Conservation (phyloP, 352 stramenopile species). For the Pythium grandisporangium region DNA sequence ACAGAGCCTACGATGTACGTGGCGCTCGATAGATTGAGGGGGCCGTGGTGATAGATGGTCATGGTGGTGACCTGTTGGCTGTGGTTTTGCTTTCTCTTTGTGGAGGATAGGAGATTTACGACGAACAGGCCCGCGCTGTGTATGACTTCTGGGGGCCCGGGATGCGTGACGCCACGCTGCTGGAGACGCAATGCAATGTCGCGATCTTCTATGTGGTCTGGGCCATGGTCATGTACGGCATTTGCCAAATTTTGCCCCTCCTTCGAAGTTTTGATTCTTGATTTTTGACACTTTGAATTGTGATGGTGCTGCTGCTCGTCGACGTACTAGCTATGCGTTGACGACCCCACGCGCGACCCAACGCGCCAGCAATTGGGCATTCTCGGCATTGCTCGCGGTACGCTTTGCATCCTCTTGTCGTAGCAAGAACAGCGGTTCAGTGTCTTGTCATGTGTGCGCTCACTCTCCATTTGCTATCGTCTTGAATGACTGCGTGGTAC, state of each 20-base stretch:
- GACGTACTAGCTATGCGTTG: conserved; percentile 26
- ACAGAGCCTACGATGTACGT: conserved; percentile 57
- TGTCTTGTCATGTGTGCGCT: too few relatives aligned
- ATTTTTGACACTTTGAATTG: background rate
- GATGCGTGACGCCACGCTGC: conserved; percentile 25
- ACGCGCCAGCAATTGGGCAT: conserved; percentile 37
- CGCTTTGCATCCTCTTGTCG: background rate
- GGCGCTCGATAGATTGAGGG: too few relatives aligned
- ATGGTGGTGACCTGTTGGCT: background rate
- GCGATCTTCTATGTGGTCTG: conserved; percentile 63
- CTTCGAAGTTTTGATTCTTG: too few relatives aligned
- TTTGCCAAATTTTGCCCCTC: background rate
- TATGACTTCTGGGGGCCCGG: conserved; percentile 63
- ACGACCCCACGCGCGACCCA: conserved; percentile 29
- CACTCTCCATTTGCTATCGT: background rate
- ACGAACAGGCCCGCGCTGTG: conserved; percentile 30
- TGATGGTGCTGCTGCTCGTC: background rate
- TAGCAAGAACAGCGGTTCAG: too few relatives aligned
- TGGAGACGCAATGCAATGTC: conserved; percentile 47
- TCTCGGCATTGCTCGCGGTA: conserved; percentile 30
- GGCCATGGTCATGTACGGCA: conserved; percentile 45
- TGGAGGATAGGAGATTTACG: conserved; percentile 53
- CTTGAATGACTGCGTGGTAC: background rate
- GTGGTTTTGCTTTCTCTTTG: background rate
- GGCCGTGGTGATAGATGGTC: too few relatives aligned